Conservation (phyloP, 1,139 yeast species). For the Candida gigantensis region DNA sequence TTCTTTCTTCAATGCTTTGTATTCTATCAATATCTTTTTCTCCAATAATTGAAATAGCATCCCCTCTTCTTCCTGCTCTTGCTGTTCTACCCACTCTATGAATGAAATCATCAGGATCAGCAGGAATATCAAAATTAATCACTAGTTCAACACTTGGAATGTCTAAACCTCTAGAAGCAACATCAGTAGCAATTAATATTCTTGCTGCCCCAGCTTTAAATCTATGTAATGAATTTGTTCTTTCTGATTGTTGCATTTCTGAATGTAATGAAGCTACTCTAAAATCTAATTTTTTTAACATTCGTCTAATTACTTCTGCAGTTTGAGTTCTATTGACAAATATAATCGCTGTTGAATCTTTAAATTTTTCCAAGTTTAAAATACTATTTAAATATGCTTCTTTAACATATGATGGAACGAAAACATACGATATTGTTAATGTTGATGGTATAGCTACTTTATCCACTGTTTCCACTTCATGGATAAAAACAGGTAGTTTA, state of each 20-base stretch:
- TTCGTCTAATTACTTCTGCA: slow-evolving; percentile 82
- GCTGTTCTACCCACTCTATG: slow-evolving; percentile 99
- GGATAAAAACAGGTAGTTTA: slow-evolving; percentile 69
- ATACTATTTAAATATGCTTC: slow-evolving; percentile 82
- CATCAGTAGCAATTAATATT: slow-evolving; percentile 90
- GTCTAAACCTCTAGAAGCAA: slow-evolving; percentile 96
- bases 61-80: slow-evolving; percentile 85
- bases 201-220: slow-evolving; percentile 95
- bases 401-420: slow-evolving; percentile 81
- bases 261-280: slow-evolving; percentile 91
- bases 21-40: slow-evolving; percentile 84
- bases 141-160: slow-evolving; percentile 91
- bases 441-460: slow-evolving; percentile 79
- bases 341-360: slow-evolving; percentile 71
- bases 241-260: slow-evolving; percentile 89
- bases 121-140: slow-evolving; percentile 88
- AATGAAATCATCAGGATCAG: slow-evolving; percentile 94
- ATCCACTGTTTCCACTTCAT: slow-evolving; percentile 76
- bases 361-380: slow-evolving; percentile 61
- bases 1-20: slow-evolving; percentile 82
- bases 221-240: slow-evolving; percentile 87
- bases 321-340: slow-evolving; percentile 90
- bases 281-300: slow-evolving; percentile 69
- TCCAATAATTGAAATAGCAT: slow-evolving; percentile 65
- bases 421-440: slow-evolving; percentile 54